Conservation (phyloP, 2,329 filamentous ascomycete genomes). For the Ophiostoma tasmaniense region DNA sequence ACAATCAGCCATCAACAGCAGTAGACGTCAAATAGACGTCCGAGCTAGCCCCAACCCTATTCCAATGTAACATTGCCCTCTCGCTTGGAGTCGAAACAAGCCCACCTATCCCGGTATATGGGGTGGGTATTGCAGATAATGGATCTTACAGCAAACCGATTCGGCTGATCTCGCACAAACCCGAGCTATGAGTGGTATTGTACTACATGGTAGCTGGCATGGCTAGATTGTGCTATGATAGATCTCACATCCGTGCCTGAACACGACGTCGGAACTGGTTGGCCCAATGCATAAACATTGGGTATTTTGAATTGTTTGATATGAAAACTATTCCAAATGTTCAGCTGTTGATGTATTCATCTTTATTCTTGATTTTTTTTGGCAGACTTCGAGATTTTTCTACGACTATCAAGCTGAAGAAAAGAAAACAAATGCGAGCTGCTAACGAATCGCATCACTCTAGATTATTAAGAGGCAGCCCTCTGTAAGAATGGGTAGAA, state of each 20-base stretch:
- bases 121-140: background rate
- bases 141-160: background rate
- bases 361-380: background rate
- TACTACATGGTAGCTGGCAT: background rate
- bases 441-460: background rate
- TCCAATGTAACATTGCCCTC: slow-evolving; percentile 3
- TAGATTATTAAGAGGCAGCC: background rate
- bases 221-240: background rate
- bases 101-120: background rate
- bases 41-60: background rate
- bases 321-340: background rate
- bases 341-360: background rate
- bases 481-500: background rate
- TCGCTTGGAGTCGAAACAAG: slow-evolving; percentile 5
- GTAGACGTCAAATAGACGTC: background rate
- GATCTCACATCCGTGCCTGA: background rate
- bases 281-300: background rate
- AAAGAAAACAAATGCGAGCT: background rate
- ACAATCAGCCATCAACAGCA: background rate
- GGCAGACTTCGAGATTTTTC: background rate
- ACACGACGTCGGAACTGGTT: background rate
- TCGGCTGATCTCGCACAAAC: slow-evolving; percentile 7
- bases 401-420: background rate
- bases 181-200: background rate
- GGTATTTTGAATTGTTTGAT: background rate